Conservation (phyloP, 2,329 filamentous ascomycete genomes). For the Fusarium sacchari region DNA sequence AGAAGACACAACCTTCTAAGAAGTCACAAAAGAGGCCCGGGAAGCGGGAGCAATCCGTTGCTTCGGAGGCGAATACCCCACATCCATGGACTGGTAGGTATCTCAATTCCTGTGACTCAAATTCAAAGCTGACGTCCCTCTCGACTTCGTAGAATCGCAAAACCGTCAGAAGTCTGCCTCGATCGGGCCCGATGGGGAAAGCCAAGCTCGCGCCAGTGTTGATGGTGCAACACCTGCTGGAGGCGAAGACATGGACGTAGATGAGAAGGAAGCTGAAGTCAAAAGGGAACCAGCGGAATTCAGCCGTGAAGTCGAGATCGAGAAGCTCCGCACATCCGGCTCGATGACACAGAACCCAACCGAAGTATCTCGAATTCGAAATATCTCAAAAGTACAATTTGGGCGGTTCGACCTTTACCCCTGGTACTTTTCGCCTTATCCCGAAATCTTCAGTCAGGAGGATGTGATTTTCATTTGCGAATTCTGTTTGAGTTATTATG, state of each 20-base stretch:
- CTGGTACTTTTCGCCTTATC: slow-evolving; percentile 99
- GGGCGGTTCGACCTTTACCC: slow-evolving; percentile 91
- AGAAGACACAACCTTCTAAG: slow-evolving; percentile 68
- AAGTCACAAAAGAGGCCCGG: slow-evolving; percentile 65
- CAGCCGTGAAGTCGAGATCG: slow-evolving; percentile 90
- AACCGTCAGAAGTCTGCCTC: slow-evolving; percentile 56
- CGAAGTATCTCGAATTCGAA: slow-evolving; percentile 94
- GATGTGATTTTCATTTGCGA: slow-evolving; percentile 97
- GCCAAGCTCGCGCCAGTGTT: slow-evolving; percentile 55
- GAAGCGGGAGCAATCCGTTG: slow-evolving; percentile 65
- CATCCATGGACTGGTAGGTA: slow-evolving; percentile 59
- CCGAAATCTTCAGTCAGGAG: slow-evolving; percentile 85
- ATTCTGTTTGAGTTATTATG: slow-evolving; percentile 94
- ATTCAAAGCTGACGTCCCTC: not conserved
- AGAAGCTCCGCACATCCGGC: slow-evolving; percentile 91
- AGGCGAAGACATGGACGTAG: slow-evolving; percentile 64
- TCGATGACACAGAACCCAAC: slow-evolving; percentile 99
- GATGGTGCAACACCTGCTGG: slow-evolving; percentile 58
- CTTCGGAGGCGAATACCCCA: slow-evolving; percentile 64
- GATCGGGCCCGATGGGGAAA: slow-evolving; percentile 55
- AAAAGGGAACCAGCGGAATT: slow-evolving; percentile 67
- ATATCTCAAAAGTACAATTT: slow-evolving; percentile 94
- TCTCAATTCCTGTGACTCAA: not conserved
- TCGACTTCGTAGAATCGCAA: slow-evolving; percentile 62
- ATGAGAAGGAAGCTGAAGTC: slow-evolving; percentile 58